Evolutionary conservation across 2,329 filamentous ascomycete species (phyloP).

Genomic region (Beauveria asiatica): DNA sequence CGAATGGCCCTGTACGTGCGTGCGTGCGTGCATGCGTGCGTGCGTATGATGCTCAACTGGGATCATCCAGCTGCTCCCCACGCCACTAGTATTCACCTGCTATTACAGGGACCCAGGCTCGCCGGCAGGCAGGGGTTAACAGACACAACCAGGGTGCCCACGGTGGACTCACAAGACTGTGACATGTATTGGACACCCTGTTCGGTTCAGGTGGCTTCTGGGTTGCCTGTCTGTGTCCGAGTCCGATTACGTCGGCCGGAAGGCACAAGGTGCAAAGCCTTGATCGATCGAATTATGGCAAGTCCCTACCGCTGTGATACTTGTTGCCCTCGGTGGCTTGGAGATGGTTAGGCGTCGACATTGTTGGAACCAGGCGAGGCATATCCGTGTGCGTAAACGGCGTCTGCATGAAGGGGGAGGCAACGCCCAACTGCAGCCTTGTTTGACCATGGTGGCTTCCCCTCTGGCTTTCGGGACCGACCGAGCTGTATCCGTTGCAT

Average conservation of each 20-base stretch:
- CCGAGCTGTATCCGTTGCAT: not conserved
- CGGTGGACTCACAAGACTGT: not conserved
- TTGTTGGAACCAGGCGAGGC: not conserved
- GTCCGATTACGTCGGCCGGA: not conserved
- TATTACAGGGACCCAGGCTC: not conserved
- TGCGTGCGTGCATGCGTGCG: not conserved
- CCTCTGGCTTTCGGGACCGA: not conserved
- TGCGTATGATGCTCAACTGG: not conserved
- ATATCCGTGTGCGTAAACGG: not conserved
- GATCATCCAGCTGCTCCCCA: not conserved
- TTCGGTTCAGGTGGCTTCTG: not conserved
- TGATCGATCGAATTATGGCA: not conserved
- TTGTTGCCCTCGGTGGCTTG: not conserved
- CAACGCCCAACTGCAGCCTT: slow-evolving; percentile 2
- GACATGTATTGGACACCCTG: not conserved
- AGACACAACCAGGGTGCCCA: not conserved
- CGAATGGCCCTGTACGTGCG: not conserved
- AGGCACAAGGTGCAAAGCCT: not conserved
- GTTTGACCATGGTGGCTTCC: not conserved
- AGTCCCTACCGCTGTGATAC: not conserved
- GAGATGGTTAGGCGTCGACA: not conserved
- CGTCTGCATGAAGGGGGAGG: not conserved
- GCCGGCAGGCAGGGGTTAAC: not conserved
- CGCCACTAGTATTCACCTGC: too few species aligned
- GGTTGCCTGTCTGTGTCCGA: not conserved